Base-by-base conservation (phyloP, 768 basidiomycete genomes). In the Lactarius vividus region DNA sequence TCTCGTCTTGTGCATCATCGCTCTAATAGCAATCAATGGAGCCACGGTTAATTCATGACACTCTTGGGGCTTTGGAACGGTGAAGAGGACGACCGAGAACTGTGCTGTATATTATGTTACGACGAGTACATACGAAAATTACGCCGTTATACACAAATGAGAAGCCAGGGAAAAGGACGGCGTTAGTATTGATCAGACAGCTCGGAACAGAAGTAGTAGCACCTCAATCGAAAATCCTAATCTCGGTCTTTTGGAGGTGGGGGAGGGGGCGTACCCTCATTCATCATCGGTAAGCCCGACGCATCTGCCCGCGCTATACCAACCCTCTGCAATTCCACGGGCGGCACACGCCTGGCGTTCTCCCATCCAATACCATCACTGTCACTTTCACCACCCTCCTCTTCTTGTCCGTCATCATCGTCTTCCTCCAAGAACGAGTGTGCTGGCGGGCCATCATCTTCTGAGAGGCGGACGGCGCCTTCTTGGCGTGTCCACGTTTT, bases 381-480 rank as follows among this genome's bases (percentile, higher is more conserved):
- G 26, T 73, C 82, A 49, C 82, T 83, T 54, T 82, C 78, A n/a
- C 81, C 81, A 59, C 4, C 46, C 4, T 40, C 56, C 10, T 59
- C 61, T 1, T 16, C 75, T 29, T 80, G 82, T 7, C 83, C 62
- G 8, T 54, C 70, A 37, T 77, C 84, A 42, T 84, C 83, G 52
- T 82, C 84, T 63, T 84, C 83, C 46, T 76, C 80, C 63, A 89
- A 69, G 65, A 88, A 88, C 59, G 84, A 83, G 33, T 78, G 77
- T n/a, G 86, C 82, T 29, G 87, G 80, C 11, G 88, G 88, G 0
- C 87, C 85, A 59, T 88, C 86, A 68, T 89, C 88, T 71, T 84
- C 82, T 59, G 86, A 88, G 37, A 89, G 79, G 11, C 88, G 81
- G 62, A 89, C 86, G 7, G 73, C 79, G 9, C 88, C 88, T 66